Evolutionary conservation across 805 yeast genomes (phyloP).

Genomic region (Zygosaccharomyces kombuchaensis): DNA sequence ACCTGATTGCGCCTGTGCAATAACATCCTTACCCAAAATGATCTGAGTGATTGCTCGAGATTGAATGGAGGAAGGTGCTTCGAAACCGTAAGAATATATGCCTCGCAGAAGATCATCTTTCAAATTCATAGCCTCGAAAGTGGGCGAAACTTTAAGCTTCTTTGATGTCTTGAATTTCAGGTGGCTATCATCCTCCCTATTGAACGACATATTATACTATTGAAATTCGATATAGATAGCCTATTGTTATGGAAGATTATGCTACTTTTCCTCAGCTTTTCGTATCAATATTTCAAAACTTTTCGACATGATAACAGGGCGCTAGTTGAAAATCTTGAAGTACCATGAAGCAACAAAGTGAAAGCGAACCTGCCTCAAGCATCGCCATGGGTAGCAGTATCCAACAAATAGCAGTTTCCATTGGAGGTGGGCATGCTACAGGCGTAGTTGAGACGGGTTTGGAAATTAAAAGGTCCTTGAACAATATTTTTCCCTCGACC

Average conservation of each 20-base stretch:
- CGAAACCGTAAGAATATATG: constrained; percentile 86
- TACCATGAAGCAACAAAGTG: not conserved
- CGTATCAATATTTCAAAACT: constrained; percentile 4
- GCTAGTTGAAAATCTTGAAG: not conserved
- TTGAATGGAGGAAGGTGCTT: constrained; percentile 94
- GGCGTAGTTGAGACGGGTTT: constrained; percentile 33
- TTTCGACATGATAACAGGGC: constrained; percentile 3
- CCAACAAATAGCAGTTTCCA: constrained; percentile 19
- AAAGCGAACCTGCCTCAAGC: not conserved
- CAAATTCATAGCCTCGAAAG: constrained; percentile 71
- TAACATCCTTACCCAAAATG: constrained; percentile 86
- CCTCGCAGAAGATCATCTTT: constrained; percentile 59
- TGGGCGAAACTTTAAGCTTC: constrained; percentile 45
- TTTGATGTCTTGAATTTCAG: constrained; percentile 61
- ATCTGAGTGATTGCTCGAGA: constrained; percentile 94
- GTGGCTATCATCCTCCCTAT: constrained; percentile 54
- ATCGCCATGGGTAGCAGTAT: constrained; percentile 8
- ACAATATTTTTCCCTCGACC: constrained; percentile 22
- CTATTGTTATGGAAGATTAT: no score
- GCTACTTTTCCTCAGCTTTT: not conserved
- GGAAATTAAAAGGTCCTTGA: constrained; percentile 36
- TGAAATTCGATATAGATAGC: no score
- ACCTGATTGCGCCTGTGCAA: constrained; percentile 98
- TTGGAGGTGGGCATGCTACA: constrained; percentile 35
- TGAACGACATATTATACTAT: constrained; percentile 46